Percentiles rank a stretch among this genome's conserved stretches.
phyloP scores from a whole-genome alignment of 148 eudicot species.

The Fagopyrum esculentum region DNA sequence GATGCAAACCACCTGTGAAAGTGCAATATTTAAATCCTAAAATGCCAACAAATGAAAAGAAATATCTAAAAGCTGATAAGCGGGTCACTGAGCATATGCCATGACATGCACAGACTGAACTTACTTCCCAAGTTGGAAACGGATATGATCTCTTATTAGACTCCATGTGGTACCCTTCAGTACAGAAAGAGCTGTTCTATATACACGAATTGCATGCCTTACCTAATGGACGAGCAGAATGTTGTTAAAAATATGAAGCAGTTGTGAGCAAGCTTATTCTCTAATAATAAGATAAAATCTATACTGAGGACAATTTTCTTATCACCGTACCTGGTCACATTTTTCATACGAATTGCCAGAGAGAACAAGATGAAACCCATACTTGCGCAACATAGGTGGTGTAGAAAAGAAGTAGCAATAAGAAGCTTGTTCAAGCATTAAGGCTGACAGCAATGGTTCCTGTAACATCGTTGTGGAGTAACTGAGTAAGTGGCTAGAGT shows the following conservation, averaged over 20 bases:
- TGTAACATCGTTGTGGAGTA: slow-evolving; percentile 19
- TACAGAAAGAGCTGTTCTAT: slow-evolving; percentile 79
- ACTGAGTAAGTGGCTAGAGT: neutral
- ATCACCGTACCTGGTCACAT: slow-evolving; percentile 74
- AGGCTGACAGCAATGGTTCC: slow-evolving; percentile 89
- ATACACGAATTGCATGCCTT: slow-evolving; percentile 88
- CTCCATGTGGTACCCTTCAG: slow-evolving; percentile 83
- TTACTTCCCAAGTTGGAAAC: slow-evolving; percentile 93
- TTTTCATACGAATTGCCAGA: slow-evolving; percentile 83
- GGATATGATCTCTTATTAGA: slow-evolving; percentile 81
- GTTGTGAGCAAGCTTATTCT: slow-evolving; percentile 3
- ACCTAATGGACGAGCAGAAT: slow-evolving; percentile 38
- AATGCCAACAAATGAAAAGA: neutral
- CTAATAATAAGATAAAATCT: neutral
- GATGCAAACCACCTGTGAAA: slow-evolving; percentile 80
- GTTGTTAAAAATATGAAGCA: slow-evolving; percentile 8
- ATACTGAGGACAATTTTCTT: neutral
- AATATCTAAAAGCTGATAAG: neutral
- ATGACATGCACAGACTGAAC: slow-evolving; percentile 17
- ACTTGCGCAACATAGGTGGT: slow-evolving; percentile 90
- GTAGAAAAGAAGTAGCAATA: slow-evolving; percentile 75
- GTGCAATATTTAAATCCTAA: neutral
- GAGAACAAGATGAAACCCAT: slow-evolving; percentile 97
- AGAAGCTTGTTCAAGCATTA: slow-evolving; percentile 98
- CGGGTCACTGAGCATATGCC: neutral